A percentile compares a stretch with the other conserved stretches of the same genome.
Conservation (phyloP, 176 grass and related monocot genomes). For the Areca catechu region DNA sequence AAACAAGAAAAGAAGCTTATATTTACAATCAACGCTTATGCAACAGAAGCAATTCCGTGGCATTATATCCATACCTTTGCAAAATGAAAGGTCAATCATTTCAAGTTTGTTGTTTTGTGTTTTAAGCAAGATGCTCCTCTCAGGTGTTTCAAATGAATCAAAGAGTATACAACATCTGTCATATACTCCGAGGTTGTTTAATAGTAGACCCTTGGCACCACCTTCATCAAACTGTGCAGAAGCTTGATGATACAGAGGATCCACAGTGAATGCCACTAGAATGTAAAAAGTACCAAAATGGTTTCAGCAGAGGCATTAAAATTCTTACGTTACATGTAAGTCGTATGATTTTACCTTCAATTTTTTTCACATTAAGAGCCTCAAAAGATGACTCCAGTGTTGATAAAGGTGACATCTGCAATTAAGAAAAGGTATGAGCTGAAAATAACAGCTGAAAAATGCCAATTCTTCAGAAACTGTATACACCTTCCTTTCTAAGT, state of each 20-base stretch:
- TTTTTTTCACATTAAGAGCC: slow-evolving; percentile 88
- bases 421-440: slow-evolving; percentile 12
- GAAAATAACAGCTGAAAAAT: slow-evolving; percentile 16
- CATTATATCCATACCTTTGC: slow-evolving; percentile 53
- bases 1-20: no score
- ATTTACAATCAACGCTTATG: no score
- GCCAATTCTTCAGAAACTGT: background rate
- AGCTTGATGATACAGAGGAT: slow-evolving; percentile 96
- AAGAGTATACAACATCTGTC: slow-evolving; percentile 69
- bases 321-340: background rate
- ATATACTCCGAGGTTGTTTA: slow-evolving; percentile 90
- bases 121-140: slow-evolving; percentile 47
- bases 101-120: slow-evolving; percentile 29
- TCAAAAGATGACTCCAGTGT: slow-evolving; percentile 91
- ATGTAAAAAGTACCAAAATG: slow-evolving; percentile 24
- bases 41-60: no score
- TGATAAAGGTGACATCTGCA: slow-evolving; percentile 67
- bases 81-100: slow-evolving; percentile 74
- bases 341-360: slow-evolving; percentile 50
- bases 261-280: slow-evolving; percentile 80
- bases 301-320: slow-evolving; percentile 12
- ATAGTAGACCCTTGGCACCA: slow-evolving; percentile 84
- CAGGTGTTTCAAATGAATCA: slow-evolving; percentile 88
- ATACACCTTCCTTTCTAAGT: slow-evolving; percentile 57
- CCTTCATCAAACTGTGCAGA: slow-evolving; percentile 98